phyloP scores from a whole-genome alignment of 495 filamentous ascomycete genomes.

The Choiromyces venosus region DNA sequence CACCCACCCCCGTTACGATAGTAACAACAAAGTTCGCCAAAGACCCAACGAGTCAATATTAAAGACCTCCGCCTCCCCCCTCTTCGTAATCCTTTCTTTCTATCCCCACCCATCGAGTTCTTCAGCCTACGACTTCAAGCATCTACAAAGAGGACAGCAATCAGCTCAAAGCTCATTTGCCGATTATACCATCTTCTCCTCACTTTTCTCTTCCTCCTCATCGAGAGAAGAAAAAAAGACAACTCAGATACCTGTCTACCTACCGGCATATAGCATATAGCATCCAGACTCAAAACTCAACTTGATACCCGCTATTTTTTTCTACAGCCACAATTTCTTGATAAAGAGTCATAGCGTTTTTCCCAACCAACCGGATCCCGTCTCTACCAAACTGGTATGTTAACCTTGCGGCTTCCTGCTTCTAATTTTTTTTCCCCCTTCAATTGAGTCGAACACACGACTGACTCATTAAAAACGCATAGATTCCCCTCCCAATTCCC shows the following conservation, averaged over 20 bases:
- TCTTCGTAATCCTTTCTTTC: conserved; percentile 7
- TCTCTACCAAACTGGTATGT: conserved; percentile 31
- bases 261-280: background rate
- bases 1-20: background rate
- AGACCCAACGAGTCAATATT: conserved; percentile 20
- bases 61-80: conserved; percentile 27
- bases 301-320: background rate
- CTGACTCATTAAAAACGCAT: conserved; percentile 32
- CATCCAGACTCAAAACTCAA: background rate
- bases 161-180: background rate
- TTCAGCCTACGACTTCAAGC: background rate
- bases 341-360: conserved; percentile 27
- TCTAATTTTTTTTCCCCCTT: conserved; percentile 13
- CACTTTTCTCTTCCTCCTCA: background rate
- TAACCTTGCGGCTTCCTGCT: conserved; percentile 31
- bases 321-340: background rate
- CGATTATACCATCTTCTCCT: background rate
- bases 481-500: conserved; percentile 10
- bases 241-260: background rate
- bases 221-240: background rate
- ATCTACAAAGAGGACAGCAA: background rate
- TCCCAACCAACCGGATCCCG: conserved; percentile 29
- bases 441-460: conserved; percentile 29
- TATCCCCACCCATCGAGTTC: conserved; percentile 10
- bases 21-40: background rate